Percentiles rank a stretch among this genome's conserved stretches.
Evolutionary conservation across 2,329 filamentous ascomycete genomes (phyloP).

Genomic region (Talaromyces marneffei): DNA sequence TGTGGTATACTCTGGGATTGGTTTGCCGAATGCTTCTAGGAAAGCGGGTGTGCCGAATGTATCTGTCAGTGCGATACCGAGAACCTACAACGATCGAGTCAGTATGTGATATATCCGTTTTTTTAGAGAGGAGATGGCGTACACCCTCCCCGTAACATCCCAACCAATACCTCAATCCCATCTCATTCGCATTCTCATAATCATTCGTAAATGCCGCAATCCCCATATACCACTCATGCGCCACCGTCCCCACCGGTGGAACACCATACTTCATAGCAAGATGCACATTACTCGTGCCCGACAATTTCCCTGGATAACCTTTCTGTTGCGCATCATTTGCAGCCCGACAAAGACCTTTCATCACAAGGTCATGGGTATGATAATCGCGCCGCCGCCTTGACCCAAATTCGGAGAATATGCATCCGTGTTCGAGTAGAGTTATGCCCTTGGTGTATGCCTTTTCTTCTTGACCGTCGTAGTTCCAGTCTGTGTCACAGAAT

Average conservation of each 20-base stretch:
- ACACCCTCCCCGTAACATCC: constrained; percentile 78
- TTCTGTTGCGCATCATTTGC: constrained; percentile 62
- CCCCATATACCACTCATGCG: constrained; percentile 99
- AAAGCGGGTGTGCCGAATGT: constrained; percentile 93
- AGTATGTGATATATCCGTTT: no score
- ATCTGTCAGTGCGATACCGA: constrained; percentile 87
- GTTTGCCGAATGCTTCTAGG: constrained; percentile 72
- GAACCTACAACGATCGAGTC: constrained; percentile 46
- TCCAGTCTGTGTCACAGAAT: constrained; percentile 92
- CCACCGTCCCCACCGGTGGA: constrained; percentile 78
- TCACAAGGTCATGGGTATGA: constrained; percentile 86
- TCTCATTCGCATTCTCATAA: constrained; percentile 78
- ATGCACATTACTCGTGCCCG: constrained; percentile 93
- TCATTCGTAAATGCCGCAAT: constrained; percentile 85
- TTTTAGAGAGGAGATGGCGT: not conserved
- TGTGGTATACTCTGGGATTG: constrained; percentile 46
- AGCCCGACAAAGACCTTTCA: constrained; percentile 76
- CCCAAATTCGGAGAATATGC: constrained; percentile 89
- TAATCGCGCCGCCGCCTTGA: constrained; percentile 85
- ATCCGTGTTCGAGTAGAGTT: constrained; percentile 71
- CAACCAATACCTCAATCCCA: constrained; percentile 81
- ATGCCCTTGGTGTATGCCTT: constrained; percentile 77
- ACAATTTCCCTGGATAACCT: constrained; percentile 65
- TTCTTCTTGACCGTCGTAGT: constrained; percentile 77
- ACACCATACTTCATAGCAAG: constrained; percentile 90